A percentile compares a stretch with the other conserved stretches of the same genome.
These are phyloP conservation scores for Teratosphaeria pseudoeucalypti DNA, from an alignment of 2,329 filamentous ascomycete genomes.

Conservation along the genomic window DNA sequence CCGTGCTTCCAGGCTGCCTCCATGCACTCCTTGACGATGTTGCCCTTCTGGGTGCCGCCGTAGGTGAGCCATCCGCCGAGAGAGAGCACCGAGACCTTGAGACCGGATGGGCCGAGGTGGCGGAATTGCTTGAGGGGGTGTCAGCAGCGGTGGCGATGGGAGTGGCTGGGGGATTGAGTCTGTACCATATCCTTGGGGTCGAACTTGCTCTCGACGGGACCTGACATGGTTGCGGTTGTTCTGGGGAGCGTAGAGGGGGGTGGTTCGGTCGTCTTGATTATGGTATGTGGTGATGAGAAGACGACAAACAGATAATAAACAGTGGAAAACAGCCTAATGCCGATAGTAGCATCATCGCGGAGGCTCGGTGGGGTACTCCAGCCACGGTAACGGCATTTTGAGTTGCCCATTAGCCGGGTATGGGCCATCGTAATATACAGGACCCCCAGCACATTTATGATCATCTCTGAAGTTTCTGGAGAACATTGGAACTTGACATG, in stretches of 20 bases:
- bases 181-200: conserved; percentile 39
- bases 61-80: conserved; percentile 39
- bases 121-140: conserved; percentile 19
- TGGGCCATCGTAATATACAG: too few relatives aligned
- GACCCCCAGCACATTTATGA: too few relatives aligned
- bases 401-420: too few relatives aligned
- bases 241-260: neutral
- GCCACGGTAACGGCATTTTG: neutral
- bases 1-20: conserved; percentile 40
- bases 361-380: neutral
- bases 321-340: neutral
- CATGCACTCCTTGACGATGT: conserved; percentile 41
- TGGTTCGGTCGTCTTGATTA: neutral
- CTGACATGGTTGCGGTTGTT: conserved; percentile 14
- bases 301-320: neutral
- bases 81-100: conserved; percentile 43
- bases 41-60: conserved; percentile 40
- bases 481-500: too few relatives aligned
- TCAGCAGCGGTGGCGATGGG: neutral
- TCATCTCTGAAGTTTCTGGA: too few relatives aligned
- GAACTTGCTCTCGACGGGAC: conserved; percentile 34
- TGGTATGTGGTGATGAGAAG: neutral
- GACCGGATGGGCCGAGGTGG: conserved; percentile 36
- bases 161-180: neutral
- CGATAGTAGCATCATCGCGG: neutral